phyloP scores from a whole-genome alignment of 805 yeast genomes.

The Candida nonsorbophila region DNA sequence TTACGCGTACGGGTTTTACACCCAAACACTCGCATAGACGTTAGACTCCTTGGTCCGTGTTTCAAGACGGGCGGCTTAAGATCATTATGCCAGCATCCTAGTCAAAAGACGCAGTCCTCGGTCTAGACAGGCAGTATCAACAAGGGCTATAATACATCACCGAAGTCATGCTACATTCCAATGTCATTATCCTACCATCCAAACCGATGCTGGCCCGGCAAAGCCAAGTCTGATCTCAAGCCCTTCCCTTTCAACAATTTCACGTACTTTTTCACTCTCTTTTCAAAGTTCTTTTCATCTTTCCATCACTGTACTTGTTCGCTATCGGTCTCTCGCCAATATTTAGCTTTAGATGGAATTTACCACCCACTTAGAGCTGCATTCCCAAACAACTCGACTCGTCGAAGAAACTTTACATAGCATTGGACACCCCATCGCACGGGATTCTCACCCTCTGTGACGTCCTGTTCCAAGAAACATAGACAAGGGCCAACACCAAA shows the following conservation, averaged over 20 bases:
- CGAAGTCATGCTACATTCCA: conserved; percentile 25
- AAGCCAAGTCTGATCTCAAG: conserved; percentile 32
- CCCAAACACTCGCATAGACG: conserved; percentile 38
- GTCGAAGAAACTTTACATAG: conserved; percentile 22
- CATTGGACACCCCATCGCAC: conserved; percentile 22
- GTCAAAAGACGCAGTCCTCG: conserved; percentile 32
- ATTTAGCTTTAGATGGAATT: conserved; percentile 38
- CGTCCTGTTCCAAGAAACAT: conserved; percentile 19
- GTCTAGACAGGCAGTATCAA: conserved; percentile 15
- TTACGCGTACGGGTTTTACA: conserved; percentile 36
- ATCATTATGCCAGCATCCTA: conserved; percentile 23
- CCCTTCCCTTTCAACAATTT: conserved; percentile 42
- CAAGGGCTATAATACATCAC: conserved; percentile 20
- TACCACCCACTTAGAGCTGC: conserved; percentile 36
- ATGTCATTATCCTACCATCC: conserved; percentile 23
- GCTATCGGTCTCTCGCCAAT: conserved; percentile 45
- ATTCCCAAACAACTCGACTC: conserved; percentile 37
- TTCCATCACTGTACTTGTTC: conserved; percentile 44
- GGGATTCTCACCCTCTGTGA: conserved; percentile 41
- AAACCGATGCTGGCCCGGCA: conserved; percentile 28
- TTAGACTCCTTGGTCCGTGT: conserved; percentile 40
- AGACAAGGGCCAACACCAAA: conserved; percentile 24
- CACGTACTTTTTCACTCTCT: conserved; percentile 43
- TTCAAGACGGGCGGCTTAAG: conserved; percentile 30
- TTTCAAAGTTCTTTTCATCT: conserved; percentile 41